These are phyloP conservation scores for Chimonanthus praecox DNA, from an alignment of 164 flowering plant genomes.

Conservation along the genomic window DNA sequence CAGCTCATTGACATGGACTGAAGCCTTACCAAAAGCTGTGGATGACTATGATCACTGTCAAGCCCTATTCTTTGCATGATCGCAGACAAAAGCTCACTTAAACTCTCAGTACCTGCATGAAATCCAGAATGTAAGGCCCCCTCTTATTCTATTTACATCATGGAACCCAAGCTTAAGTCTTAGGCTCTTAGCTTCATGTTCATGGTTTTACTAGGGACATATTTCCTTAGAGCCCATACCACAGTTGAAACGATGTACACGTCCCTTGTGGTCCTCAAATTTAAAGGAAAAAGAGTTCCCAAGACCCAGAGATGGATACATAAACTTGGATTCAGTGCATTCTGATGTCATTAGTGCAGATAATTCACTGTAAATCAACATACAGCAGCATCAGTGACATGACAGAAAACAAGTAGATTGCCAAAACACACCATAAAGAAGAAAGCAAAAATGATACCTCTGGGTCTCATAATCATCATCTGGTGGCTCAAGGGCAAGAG, in stretches of 20 bases:
- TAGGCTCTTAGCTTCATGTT: too few relatives aligned
- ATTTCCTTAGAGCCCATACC: conserved; percentile 29
- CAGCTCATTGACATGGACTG: not conserved
- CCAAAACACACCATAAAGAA: not conserved
- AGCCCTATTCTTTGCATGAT: conserved; percentile 65
- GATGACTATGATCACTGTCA: conserved; percentile 31
- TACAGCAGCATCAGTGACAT: conserved; percentile 8
- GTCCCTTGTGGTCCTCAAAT: conserved; percentile 79
- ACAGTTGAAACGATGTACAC: conserved; percentile 76
- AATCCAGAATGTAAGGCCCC: conserved; percentile 3
- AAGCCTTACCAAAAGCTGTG: conserved; percentile 65
- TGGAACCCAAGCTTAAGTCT: not conserved
- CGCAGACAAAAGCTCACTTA: conserved; percentile 65
- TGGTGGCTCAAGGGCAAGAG: conserved; percentile 74
- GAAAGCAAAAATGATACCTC: conserved; percentile 35
- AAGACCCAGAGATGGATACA: conserved; percentile 80
- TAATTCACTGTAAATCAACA: conserved; percentile 55
- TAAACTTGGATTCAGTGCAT: conserved; percentile 44
- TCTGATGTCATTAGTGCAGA: conserved; percentile 68
- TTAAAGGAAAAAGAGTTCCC: conserved; percentile 86
- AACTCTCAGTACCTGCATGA: conserved; percentile 56
- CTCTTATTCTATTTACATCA: not conserved
- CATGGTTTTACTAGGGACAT: not conserved
- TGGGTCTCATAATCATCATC: conserved; percentile 82
- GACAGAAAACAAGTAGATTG: not conserved